Base-by-base conservation (phyloP, 176 grass and related monocot genomes). In the Musa itinerans region DNA sequence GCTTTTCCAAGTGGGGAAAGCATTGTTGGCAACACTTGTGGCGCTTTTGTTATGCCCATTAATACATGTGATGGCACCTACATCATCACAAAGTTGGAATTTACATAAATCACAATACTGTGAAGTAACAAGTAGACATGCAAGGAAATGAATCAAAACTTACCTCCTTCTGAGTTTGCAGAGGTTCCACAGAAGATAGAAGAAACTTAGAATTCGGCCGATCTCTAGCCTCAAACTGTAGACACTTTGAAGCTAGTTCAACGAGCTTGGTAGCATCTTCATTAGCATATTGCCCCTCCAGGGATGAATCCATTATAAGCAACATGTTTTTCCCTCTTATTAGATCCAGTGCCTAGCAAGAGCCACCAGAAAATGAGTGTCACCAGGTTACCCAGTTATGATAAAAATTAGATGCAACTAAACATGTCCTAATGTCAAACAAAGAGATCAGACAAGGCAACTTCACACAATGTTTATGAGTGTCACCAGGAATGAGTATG, bases 1-100 rank as follows among this genome's bases (percentile, higher is more conserved):
- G 92, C 92, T 87, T 96, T 84, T 0, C 86, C 92, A 76, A 96
- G 92, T 80, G 89, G 92, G 78, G 89, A 89, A 73, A 96, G 92
- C 67, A 29, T 50, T 34, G 89, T 75, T 48, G 83, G 81, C 68
- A 89, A 86, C 63, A 89, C 73, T 63, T 84, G 87, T 61, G 87
- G 73, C 69, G 83, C 86, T 25, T 52, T 71, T 7, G 89, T 87
- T 73, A 96, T 89, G 79, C 81, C 87, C 92, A 92, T 96, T 54
- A 96, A 78, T 26, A 85, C 92, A 53, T 86, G 86, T 9, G 92
- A 96, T 78, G 92, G 87, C 69, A 74, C 80, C 92, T 96, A 78
- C 65, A 83, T 69, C 79, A 86, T 61, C 57, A 61, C n/a, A 16
- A n/a, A 61, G 57, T 17, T 61, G n/a, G n/a, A 61, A 61, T 61